Percentiles rank a stretch among this genome's conserved stretches.
Evolutionary conservation across 2,329 filamentous ascomycete genomes (phyloP).

Genomic region (Microdochium trichocladiopsis): DNA sequence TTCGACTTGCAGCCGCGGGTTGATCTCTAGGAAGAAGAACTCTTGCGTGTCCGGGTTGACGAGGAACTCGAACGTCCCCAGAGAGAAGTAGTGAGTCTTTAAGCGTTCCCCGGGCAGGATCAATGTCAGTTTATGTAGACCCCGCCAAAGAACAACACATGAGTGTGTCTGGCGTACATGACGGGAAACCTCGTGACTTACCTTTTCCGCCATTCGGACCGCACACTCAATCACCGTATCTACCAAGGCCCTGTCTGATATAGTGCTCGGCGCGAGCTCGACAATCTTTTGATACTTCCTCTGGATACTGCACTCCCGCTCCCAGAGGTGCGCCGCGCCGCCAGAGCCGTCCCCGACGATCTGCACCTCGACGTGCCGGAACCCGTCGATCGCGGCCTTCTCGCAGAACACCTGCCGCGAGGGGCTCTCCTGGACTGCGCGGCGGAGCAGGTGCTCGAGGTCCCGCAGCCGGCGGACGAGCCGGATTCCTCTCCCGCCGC

Average conservation of each 20-base stretch:
- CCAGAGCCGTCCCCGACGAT: slow-evolving; percentile 49
- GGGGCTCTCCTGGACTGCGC: slow-evolving; percentile 51
- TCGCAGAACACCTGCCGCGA: slow-evolving; percentile 51
- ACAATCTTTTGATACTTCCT: slow-evolving; percentile 55
- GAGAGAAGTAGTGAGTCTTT: slow-evolving; percentile 46
- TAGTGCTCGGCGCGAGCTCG: slow-evolving; percentile 48
- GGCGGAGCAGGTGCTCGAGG: slow-evolving; percentile 35
- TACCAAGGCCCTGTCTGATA: slow-evolving; percentile 36
- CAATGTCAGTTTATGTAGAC: too few species aligned
- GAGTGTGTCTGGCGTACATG: neutral
- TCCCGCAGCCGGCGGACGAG: slow-evolving; percentile 36
- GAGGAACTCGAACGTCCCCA: slow-evolving; percentile 61
- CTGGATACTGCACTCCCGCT: slow-evolving; percentile 55
- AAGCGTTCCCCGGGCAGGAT: too few species aligned
- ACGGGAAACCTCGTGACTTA: neutral
- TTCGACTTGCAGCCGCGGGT: slow-evolving; percentile 54
- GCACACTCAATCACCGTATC: slow-evolving; percentile 1
- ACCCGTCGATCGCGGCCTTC: slow-evolving; percentile 52
- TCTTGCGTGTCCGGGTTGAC: slow-evolving; percentile 38
- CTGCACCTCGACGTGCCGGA: slow-evolving; percentile 55
- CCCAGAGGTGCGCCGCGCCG: slow-evolving; percentile 47
- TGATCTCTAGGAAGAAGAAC: slow-evolving; percentile 55
- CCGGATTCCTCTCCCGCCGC: slow-evolving; percentile 53
- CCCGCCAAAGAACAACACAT: neutral
- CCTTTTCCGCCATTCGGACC: slow-evolving; percentile 12